A percentile compares a stretch with the other conserved stretches of the same genome.
Conservation (phyloP, 805 yeast species). For the Candida krabiensis region DNA sequence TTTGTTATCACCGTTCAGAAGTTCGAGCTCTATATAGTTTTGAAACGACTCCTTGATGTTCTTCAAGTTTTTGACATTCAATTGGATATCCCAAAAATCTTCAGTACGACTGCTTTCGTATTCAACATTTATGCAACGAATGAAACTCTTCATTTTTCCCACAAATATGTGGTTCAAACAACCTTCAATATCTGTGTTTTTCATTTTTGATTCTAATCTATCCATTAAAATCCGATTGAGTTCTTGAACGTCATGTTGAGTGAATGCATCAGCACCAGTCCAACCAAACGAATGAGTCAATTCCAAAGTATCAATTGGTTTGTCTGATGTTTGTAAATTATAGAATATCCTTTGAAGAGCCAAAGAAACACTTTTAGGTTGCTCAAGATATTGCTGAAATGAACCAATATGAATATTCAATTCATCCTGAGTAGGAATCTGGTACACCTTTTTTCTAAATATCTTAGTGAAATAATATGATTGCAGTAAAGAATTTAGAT, state of each 20-base stretch:
- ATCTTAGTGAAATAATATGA: conserved; percentile 82
- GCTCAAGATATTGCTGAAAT: conserved; percentile 30
- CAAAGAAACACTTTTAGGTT: conserved; percentile 62
- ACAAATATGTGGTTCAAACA: conserved; percentile 81
- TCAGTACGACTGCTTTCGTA: conserved; percentile 90
- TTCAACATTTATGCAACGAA: conserved; percentile 89
- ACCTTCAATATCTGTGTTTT: conserved; percentile 78
- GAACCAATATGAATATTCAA: conserved; percentile 32
- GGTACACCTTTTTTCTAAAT: conserved; percentile 83
- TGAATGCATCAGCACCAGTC: conserved; percentile 93
- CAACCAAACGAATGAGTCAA: conserved; percentile 94
- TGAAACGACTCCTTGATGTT: conserved; percentile 74
- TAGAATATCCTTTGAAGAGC: conserved; percentile 90
- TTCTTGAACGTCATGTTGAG: conserved; percentile 98
- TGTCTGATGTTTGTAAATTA: conserved; percentile 66
- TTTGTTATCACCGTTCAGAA: conserved; percentile 91
- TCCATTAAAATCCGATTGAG: conserved; percentile 95
- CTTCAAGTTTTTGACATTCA: conserved; percentile 83
- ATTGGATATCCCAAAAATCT: conserved; percentile 97
- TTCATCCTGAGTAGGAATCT: conserved; percentile 77
- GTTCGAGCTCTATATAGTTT: conserved; percentile 85
- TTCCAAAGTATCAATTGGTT: conserved; percentile 81
- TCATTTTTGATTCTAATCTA: conserved; percentile 85
- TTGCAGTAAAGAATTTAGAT: conserved; percentile 87
- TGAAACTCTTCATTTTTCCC: conserved; percentile 94